Evolutionary conservation across 768 basidiomycete species (phyloP), one percentile per base, ranked within the genome.

Genomic region (Leccinum disarticulatum): DNA sequence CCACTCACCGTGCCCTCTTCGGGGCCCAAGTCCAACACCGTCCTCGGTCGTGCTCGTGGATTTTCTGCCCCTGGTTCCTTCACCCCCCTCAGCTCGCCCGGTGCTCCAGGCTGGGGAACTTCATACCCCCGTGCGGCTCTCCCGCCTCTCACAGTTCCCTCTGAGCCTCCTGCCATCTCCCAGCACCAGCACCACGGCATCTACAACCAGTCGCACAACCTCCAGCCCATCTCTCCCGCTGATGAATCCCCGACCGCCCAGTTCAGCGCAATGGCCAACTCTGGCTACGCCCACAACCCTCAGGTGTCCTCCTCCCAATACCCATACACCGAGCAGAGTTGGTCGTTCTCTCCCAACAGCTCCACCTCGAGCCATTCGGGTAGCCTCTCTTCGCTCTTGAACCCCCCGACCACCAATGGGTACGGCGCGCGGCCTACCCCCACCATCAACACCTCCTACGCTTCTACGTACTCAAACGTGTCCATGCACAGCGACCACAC

Each of bases 11-110:
- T 85, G 4, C 87, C 85, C 27, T 31, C 58, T 13, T 77, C 80
- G 33, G 61, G 74, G 19, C 41, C 36, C 62, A 76, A 75, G 30
- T 69, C 77, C 55, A 71, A 74, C 27, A 67, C 78, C 59, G 77
- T 79, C 5, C 77, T 81, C 47, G 85, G 87, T 67, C 83, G 87
- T 59, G 80, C 85, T 35, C 86, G 91, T 53, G 91, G 90, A 31
- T 92, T 92, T 71, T 91, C 91, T 59, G 89, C 90, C 3, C 91
- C 91, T 46, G 88, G 90, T 52, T 86, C 90, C 0, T 92, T 87
- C 73, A 85, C 85, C 2, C 89, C 89, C 52, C 81, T 90, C 63
- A 81, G 77, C 69, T 88, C 87, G 65, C 77, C 79, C 51, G 77
- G 78, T 58, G 74, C 82, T 38, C 68, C 81, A 50, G 82, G 81